Percentiles rank a stretch among this genome's conserved stretches.
phyloP scores from a whole-genome alignment of 1,284 basidiomycete genomes.

The Cutaneotrichosporon sp. region DNA sequence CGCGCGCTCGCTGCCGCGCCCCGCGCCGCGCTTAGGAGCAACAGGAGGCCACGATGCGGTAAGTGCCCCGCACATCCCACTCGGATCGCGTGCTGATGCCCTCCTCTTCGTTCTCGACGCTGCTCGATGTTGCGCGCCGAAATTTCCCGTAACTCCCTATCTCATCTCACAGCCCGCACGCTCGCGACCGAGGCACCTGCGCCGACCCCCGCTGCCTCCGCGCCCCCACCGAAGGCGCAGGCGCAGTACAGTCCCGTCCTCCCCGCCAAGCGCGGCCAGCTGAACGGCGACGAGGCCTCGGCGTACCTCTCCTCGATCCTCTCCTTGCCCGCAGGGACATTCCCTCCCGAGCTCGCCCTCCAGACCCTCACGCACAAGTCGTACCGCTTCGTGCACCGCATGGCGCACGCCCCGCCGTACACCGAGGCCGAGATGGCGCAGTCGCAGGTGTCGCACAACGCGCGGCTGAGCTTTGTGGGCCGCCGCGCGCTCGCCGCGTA shows the following conservation, averaged over 20 bases:
- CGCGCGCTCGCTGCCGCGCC: slow-evolving; percentile 6
- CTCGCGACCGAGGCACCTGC: slow-evolving; percentile 2
- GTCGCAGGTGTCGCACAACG: slow-evolving; percentile 40
- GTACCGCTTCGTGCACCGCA: slow-evolving; percentile 44
- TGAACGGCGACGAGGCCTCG: slow-evolving; percentile 32
- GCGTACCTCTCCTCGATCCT: slow-evolving; percentile 46
- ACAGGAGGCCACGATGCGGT: slow-evolving; percentile 8
- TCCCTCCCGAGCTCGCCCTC: slow-evolving; percentile 48
- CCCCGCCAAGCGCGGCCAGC: neutral
- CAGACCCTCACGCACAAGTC: slow-evolving; percentile 54
- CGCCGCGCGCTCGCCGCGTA: slow-evolving; percentile 48
- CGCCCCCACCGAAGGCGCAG: neutral
- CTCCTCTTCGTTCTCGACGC: neutral
- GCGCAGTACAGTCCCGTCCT: slow-evolving; percentile 4
- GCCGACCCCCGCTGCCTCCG: neutral
- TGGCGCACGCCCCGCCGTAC: slow-evolving; percentile 26
- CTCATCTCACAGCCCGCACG: slow-evolving; percentile 1
- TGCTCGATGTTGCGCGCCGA: neutral
- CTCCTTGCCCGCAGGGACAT: slow-evolving; percentile 33
- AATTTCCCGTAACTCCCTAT: neutral
- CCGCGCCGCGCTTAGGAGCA: slow-evolving; percentile 5
- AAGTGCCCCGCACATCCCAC: neutral
- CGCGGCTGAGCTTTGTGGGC: slow-evolving; percentile 48
- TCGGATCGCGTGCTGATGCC: neutral
- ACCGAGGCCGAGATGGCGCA: slow-evolving; percentile 19